These are phyloP conservation scores for Xylaria castorea DNA, from an alignment of 495 filamentous ascomycete genomes.

Conservation along the genomic window DNA sequence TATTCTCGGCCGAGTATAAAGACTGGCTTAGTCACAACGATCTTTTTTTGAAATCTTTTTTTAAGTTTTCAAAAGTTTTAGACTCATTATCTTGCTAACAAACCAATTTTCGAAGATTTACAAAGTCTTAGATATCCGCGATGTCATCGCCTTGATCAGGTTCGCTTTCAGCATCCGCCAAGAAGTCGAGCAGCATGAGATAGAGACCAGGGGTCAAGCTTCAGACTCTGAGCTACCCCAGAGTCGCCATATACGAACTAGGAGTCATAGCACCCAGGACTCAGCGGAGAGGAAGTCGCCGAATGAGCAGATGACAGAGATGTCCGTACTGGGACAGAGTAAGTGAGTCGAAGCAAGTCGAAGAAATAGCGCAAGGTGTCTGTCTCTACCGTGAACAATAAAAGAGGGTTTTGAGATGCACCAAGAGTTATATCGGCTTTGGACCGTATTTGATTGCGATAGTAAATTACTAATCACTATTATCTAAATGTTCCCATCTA, in stretches of 20 bases:
- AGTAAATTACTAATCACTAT: background rate
- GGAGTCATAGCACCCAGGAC: background rate
- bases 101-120: conserved; percentile 1
- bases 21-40: no score
- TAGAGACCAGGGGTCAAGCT: background rate
- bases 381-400: background rate
- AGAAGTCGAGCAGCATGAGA: conserved; percentile 15
- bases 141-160: conserved; percentile 13
- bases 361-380: background rate
- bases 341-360: background rate
- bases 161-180: conserved; percentile 16
- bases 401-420: background rate
- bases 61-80: no score
- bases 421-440: background rate
- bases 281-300: conserved; percentile 8
- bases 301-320: conserved; percentile 2
- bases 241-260: background rate
- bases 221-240: background rate
- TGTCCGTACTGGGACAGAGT: background rate
- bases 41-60: background rate
- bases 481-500: background rate
- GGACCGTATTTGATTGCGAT: background rate
- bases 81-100: background rate
- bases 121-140: conserved; percentile 24
- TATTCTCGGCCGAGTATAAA: no score